phyloP scores from a whole-genome alignment of 257 asterid species.

The Capsicum baccatum region DNA sequence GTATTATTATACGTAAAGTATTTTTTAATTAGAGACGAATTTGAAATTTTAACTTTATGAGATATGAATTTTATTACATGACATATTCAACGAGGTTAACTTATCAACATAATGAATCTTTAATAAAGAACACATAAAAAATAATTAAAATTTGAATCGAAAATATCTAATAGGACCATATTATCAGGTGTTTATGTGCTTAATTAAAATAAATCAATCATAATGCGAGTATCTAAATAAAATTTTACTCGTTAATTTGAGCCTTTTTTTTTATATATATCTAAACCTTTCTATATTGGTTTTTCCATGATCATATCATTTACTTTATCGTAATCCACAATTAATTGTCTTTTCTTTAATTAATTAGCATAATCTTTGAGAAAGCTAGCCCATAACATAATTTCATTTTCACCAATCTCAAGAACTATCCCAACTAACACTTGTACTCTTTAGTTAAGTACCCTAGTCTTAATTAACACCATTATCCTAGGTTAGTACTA shows the following conservation, averaged over 20 bases:
- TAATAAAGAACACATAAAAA: too few relatives aligned
- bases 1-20: background rate
- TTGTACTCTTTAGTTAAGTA: background rate
- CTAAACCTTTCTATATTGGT: background rate
- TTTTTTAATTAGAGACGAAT: too few relatives aligned
- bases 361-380: background rate
- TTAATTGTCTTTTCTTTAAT: background rate
- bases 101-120: too few relatives aligned
- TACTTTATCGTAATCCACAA: constrained; percentile 10
- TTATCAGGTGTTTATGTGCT: background rate
- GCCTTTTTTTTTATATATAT: background rate
- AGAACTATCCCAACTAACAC: background rate
- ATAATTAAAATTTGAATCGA: too few relatives aligned
- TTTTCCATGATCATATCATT: background rate
- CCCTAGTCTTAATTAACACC: background rate
- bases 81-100: background rate
- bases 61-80: too few relatives aligned
- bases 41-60: too few relatives aligned
- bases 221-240: background rate
- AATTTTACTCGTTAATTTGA: background rate
- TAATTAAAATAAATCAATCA: background rate
- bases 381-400: background rate
- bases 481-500: background rate
- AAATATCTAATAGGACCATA: background rate
- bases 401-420: constrained; percentile 20